phyloP scores from a whole-genome alignment of 1,284 basidiomycete genomes.

The Pseudozyma sp. region DNA sequence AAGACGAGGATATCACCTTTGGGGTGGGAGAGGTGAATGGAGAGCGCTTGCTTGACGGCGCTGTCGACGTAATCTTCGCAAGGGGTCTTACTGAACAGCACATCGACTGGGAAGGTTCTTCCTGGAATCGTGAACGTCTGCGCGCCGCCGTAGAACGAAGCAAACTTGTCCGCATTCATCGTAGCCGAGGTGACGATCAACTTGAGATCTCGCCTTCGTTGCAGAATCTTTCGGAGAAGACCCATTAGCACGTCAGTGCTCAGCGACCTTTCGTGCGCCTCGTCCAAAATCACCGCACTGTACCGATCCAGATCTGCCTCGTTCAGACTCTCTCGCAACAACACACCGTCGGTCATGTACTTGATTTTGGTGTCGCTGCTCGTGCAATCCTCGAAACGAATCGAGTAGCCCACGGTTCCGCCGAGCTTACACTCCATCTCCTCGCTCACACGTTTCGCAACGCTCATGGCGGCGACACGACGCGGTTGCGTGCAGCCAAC shows the following conservation, averaged over 20 bases:
- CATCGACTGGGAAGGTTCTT: conserved; percentile 97
- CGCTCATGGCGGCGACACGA: conserved; percentile 97
- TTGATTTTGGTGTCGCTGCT: conserved; percentile 92
- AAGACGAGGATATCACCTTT: conserved; percentile 96
- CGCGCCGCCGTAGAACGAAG: conserved; percentile 88
- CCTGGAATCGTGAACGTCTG: conserved; percentile 97
- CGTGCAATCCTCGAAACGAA: conserved; percentile 97
- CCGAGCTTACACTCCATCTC: conserved; percentile 86
- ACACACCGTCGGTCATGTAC: conserved; percentile 94
- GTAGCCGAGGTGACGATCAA: conserved; percentile 98
- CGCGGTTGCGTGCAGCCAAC: conserved; percentile 96
- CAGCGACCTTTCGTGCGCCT: conserved; percentile 94
- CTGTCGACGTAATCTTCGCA: conserved; percentile 99
- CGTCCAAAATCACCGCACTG: conserved; percentile 94
- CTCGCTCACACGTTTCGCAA: conserved; percentile 97
- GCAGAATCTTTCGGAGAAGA: conserved; percentile 88
- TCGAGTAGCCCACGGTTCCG: conserved; percentile 89
- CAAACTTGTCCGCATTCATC: conserved; percentile 99
- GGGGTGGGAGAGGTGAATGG: conserved; percentile 94
- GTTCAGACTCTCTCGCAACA: conserved; percentile 92
- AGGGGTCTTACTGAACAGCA: conserved; percentile 92
- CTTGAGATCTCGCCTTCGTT: conserved; percentile 88
- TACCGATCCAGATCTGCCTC: conserved; percentile 95
- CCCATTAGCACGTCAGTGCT: conserved; percentile 98
- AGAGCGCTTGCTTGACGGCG: conserved; percentile 95